Conservation (phyloP, 805 yeast species). For the Sugiyamaella lignohabitans region DNA sequence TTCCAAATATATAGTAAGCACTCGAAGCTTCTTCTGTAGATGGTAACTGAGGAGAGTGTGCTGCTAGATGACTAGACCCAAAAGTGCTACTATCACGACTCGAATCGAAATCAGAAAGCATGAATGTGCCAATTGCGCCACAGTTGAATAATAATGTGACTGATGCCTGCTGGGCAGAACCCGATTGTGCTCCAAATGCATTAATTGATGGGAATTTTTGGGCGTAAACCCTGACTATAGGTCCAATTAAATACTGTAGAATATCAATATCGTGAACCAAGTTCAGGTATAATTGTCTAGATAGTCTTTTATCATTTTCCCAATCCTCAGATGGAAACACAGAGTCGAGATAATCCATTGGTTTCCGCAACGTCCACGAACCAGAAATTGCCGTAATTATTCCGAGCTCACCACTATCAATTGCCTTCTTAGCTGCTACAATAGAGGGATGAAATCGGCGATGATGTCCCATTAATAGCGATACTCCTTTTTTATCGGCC, state of each 20-base stretch:
- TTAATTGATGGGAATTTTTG: neutral
- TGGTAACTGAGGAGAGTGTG: neutral
- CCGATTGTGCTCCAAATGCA: neutral
- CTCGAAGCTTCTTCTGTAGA: neutral
- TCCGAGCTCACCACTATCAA: neutral
- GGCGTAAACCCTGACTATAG: neutral
- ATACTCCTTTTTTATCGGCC: neutral
- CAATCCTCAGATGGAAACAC: neutral
- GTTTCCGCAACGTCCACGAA: neutral
- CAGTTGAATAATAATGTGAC: neutral
- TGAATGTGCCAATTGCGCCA: neutral
- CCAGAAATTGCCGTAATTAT: neutral
- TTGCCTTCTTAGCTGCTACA: neutral
- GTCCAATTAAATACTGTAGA: neutral
- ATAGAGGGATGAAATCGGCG: neutral
- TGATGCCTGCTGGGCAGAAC: neutral
- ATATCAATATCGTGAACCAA: neutral
- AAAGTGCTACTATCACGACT: neutral
- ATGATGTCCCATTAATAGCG: neutral
- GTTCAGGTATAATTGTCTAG: neutral
- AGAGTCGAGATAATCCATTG: neutral
- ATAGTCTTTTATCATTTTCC: neutral
- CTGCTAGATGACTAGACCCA: too few species aligned
- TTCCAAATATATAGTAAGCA: neutral
- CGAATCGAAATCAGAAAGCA: neutral